Percentiles rank a stretch among this genome's conserved stretches.
Conservation (phyloP, 257 asterid species). For the Solanum clarkiae region DNA sequence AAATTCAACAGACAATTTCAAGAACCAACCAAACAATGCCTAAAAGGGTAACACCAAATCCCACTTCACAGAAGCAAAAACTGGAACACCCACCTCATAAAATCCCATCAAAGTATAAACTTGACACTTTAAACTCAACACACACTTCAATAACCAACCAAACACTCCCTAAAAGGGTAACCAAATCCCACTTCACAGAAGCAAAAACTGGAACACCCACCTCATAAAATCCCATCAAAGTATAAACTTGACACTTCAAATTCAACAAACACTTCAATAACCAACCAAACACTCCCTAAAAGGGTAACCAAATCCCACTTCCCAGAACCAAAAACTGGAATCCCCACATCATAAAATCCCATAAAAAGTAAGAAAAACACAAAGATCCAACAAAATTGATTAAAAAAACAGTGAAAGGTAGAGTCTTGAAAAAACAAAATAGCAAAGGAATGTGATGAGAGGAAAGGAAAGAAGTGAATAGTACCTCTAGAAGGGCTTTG, state of each 20-base stretch:
- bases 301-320: not conserved
- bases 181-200: not conserved
- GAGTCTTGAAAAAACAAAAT: not conserved
- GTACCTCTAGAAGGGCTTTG: not conserved
- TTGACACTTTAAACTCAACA: not conserved
- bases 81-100: not conserved
- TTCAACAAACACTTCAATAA: not conserved
- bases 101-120: not conserved
- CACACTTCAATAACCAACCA: not conserved
- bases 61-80: not conserved
- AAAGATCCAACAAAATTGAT: constrained; percentile 14
- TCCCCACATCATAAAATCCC: not conserved
- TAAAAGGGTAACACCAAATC: not conserved
- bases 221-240: not conserved
- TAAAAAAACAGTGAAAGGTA: not conserved
- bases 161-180: not conserved
- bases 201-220: not conserved
- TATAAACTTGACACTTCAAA: not conserved
- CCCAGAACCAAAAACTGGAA: not conserved
- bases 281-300: not conserved
- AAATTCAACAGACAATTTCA: not conserved
- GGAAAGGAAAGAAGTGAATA: not conserved
- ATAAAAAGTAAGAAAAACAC: not conserved
- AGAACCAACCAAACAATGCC: not conserved
- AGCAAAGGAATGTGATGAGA: not conserved